phyloP scores from a whole-genome alignment of 139 green algal genomes.

The Chlorokybus atmophyticus region DNA sequence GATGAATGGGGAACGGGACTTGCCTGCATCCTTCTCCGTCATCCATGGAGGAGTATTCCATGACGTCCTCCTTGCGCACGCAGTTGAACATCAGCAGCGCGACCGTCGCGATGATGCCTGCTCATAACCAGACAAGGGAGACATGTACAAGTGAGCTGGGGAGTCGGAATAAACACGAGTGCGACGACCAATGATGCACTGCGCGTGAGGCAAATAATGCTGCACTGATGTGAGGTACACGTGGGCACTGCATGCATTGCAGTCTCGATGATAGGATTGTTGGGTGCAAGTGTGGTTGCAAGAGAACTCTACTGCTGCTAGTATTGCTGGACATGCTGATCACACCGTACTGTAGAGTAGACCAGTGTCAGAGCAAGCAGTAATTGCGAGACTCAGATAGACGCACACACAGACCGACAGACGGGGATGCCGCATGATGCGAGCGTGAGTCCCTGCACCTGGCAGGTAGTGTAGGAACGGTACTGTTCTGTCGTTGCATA shows the following conservation, averaged over 20 bases:
- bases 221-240: background rate
- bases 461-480: constrained; percentile 74
- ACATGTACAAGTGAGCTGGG: background rate
- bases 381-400: background rate
- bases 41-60: constrained; percentile 55
- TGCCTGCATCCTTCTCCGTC: constrained; percentile 55
- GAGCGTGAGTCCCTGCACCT: background rate
- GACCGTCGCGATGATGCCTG: constrained; percentile 63
- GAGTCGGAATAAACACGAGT: background rate
- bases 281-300: background rate
- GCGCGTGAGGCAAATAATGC: background rate
- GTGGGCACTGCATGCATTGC: background rate
- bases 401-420: background rate
- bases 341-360: background rate
- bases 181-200: background rate
- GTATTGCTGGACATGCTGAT: constrained; percentile 6
- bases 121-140: too few relatives aligned
- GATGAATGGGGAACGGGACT: constrained; percentile 1
- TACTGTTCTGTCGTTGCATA: constrained; percentile 35
- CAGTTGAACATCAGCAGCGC: constrained; percentile 81
- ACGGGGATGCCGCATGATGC: background rate
- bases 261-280: background rate
- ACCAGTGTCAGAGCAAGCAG: constrained; percentile 4
- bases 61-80: constrained; percentile 57
- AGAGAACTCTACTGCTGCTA: background rate